phyloP scores from a whole-genome alignment of 768 basidiomycete genomes.

The Mycena venus region DNA sequence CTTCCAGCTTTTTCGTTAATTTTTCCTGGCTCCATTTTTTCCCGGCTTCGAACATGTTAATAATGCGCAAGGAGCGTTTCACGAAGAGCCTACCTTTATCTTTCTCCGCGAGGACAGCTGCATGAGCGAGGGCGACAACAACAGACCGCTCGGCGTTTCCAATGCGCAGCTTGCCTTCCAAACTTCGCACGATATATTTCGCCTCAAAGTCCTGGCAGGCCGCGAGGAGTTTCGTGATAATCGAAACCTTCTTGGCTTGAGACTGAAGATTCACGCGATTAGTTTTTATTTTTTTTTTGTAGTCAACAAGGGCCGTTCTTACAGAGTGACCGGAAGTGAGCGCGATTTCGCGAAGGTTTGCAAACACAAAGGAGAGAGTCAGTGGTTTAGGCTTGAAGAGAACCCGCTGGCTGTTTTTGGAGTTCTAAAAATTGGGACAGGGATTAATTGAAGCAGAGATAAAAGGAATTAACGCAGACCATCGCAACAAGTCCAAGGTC shows the following conservation, averaged over 20 bases:
- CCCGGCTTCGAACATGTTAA: conserved; percentile 57
- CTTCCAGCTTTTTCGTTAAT: conserved; percentile 78
- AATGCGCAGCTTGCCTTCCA: conserved; percentile 97
- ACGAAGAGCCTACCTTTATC: conserved; percentile 60
- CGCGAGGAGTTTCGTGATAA: conserved; percentile 94
- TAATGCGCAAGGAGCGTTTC: neutral
- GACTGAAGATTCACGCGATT: conserved; percentile 71
- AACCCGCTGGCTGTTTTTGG: conserved; percentile 93
- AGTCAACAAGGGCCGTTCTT: conserved; percentile 17
- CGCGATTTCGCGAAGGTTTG: conserved; percentile 92
- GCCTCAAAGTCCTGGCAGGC: conserved; percentile 94
- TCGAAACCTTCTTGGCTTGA: conserved; percentile 94
- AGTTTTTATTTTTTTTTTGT: conserved; percentile 5
- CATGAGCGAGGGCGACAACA: conserved; percentile 94
- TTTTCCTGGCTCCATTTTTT: conserved; percentile 85
- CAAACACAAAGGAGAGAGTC: conserved; percentile 91
- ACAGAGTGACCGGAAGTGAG: conserved; percentile 88
- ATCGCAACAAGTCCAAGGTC: conserved; percentile 97
- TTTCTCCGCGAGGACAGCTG: conserved; percentile 85
- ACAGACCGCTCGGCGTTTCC: conserved; percentile 97
- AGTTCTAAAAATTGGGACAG: conserved; percentile 69
- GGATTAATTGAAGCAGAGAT: neutral
- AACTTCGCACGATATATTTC: conserved; percentile 94
- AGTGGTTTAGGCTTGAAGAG: conserved; percentile 95
- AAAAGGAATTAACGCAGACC: conserved; percentile 58